Base-by-base conservation (phyloP, 2,329 filamentous ascomycete genomes). In the Claviceps fusiformis region DNA sequence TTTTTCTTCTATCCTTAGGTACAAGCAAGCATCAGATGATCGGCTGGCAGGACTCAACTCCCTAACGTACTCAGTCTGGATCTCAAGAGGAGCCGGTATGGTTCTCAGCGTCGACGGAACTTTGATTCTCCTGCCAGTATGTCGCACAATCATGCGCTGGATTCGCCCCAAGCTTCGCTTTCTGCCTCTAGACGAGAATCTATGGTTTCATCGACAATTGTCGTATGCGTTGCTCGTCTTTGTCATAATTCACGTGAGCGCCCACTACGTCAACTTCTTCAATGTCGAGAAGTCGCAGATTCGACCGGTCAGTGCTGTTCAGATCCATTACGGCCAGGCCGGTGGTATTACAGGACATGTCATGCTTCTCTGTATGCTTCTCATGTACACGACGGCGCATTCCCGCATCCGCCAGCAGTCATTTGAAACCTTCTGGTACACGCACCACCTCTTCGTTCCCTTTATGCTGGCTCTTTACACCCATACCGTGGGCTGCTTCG, bases 391-490 rank as follows among this genome's bases (percentile, higher is more conserved):
- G 1, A 96, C 91, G 0, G 87, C 93, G 3, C 93, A 98, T 67
- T 80, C 86, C 63, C 87, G 89, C 61, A 97, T 98, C 61, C 87
- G 93, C 54, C 92, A 97, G 68, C 93, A 98, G 68, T 95, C 89
- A 0, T 98, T 91, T 67, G 93, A 98, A 73, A 95, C 92, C 0
- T 98, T 98, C 69, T 98, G 93, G 93, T 98, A 98, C 72, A 95
- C 90, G 0, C 93, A 98, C 71, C 93, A 98, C 65, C 80, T 98
- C n/a, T 97, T 97, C 65, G 87, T 98, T 58, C 92, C 93, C 1
- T 98, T 98, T 71, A 73, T 97, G 65, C 78, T 98, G 48, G 92
- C 82, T 49, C 83, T 98, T 62, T 98, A 97, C 71, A 97, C 92
- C 13, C 93, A 98, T 70, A 92, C 93, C 1, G 89, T 88, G 8